These are phyloP conservation scores for Aspergillus luchuensis DNA, from an alignment of 2,329 filamentous ascomycete genomes.

Conservation along the genomic window DNA sequence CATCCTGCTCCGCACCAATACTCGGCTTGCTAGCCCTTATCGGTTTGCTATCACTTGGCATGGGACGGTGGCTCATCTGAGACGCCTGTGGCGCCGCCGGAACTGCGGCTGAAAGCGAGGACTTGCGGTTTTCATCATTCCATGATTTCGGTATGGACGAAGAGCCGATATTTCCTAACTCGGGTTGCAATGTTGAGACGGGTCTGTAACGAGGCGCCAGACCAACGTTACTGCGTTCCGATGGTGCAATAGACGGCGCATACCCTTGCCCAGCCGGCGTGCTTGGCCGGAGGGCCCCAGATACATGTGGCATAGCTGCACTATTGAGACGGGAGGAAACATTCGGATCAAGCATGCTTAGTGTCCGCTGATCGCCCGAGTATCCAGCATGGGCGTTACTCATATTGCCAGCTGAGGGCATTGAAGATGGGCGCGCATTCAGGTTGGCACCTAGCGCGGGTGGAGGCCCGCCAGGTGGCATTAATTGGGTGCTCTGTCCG, in stretches of 20 bases:
- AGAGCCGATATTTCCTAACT: slow-evolving; percentile 35
- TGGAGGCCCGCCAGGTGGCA: slow-evolving; percentile 31
- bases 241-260: slow-evolving; percentile 88
- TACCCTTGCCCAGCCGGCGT: slow-evolving; percentile 55
- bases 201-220: slow-evolving; percentile 88
- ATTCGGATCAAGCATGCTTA: slow-evolving; percentile 79
- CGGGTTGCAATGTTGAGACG: slow-evolving; percentile 66
- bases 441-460: slow-evolving; percentile 28
- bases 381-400: slow-evolving; percentile 20
- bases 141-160: slow-evolving; percentile 39
- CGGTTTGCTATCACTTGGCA: slow-evolving; percentile 28
- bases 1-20: slow-evolving; percentile 33
- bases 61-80: slow-evolving; percentile 34
- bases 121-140: slow-evolving; percentile 38
- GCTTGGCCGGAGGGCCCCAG: slow-evolving; percentile 29
- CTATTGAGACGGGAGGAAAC: slow-evolving; percentile 42
- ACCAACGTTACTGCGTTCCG: slow-evolving; percentile 91
- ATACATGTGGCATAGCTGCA: slow-evolving; percentile 38
- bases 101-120: slow-evolving; percentile 23
- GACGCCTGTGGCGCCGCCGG: slow-evolving; percentile 28
- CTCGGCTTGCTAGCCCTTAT: slow-evolving; percentile 19
- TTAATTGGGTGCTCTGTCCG: slow-evolving; percentile 35
- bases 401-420: slow-evolving; percentile 39
- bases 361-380: slow-evolving; percentile 59
- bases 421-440: slow-evolving; percentile 52